These are phyloP conservation scores for Starmerella potacharoeniae DNA, from an alignment of 805 yeast species.

Conservation along the genomic window DNA sequence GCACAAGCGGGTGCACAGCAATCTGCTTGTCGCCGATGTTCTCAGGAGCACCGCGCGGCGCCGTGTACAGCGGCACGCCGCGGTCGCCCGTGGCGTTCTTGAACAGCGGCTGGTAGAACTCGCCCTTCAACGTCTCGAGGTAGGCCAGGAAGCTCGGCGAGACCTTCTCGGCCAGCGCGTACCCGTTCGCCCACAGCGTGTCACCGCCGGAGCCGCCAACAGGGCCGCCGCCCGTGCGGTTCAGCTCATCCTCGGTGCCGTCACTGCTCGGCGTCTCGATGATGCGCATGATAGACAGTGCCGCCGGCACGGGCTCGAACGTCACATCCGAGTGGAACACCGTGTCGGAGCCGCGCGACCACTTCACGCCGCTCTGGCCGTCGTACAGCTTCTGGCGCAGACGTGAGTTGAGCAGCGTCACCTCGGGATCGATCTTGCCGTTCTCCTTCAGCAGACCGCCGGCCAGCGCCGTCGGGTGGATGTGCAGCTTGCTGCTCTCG, in stretches of 20 bases:
- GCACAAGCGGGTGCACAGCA: constrained; percentile 47
- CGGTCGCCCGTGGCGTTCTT: constrained; percentile 34
- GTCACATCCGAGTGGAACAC: constrained; percentile 46
- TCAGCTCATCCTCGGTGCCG: constrained; percentile 26
- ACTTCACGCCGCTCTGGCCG: constrained; percentile 10
- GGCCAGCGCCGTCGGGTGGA: constrained; percentile 27
- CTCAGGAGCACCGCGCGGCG: constrained; percentile 28
- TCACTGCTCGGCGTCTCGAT: constrained; percentile 39
- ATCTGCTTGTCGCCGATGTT: constrained; percentile 24
- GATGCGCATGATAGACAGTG: constrained; percentile 40
- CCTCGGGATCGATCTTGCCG: constrained; percentile 26
- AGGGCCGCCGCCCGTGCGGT: constrained; percentile 16
- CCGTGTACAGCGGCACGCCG: constrained; percentile 38
- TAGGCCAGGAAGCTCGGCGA: constrained; percentile 40
- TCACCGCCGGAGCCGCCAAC: constrained; percentile 35
- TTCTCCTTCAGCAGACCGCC: constrained; percentile 24
- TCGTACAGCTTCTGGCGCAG: constrained; percentile 18
- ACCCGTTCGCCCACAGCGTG: constrained; percentile 43
- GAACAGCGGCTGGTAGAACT: constrained; percentile 34
- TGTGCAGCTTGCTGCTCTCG: constrained; percentile 24
- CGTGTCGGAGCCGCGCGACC: constrained; percentile 23
- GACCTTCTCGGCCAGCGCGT: constrained; percentile 43
- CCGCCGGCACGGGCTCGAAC: constrained; percentile 48
- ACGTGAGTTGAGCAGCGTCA: constrained; percentile 23
- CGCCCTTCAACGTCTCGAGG: constrained; percentile 34